These are phyloP conservation scores for Microsporum audouinii DNA, from an alignment of 2,329 filamentous ascomycete species.

Conservation along the genomic window DNA sequence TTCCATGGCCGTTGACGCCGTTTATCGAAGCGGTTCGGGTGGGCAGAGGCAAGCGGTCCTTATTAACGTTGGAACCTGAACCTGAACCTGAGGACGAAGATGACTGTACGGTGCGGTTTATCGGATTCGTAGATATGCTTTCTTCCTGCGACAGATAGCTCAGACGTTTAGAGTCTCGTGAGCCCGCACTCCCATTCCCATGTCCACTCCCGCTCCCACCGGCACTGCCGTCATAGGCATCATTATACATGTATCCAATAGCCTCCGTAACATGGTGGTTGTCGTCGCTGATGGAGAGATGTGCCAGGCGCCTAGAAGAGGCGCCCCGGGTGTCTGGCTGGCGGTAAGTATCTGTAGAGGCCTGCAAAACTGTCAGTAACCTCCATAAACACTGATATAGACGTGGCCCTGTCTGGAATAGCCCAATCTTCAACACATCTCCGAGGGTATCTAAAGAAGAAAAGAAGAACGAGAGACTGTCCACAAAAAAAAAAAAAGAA, in stretches of 20 bases:
- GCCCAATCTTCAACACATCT: background rate
- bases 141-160: slow-evolving; percentile 55
- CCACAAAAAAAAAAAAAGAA: background rate
- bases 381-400: background rate
- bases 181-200: background rate
- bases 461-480: background rate
- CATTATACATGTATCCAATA: slow-evolving; percentile 81
- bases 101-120: slow-evolving; percentile 20
- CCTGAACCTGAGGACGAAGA: slow-evolving; percentile 16
- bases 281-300: slow-evolving; percentile 69
- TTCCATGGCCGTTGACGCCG: slow-evolving; percentile 25
- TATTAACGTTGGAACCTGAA: slow-evolving; percentile 16
- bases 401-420: background rate
- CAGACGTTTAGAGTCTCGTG: slow-evolving; percentile 54
- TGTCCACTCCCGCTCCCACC: background rate
- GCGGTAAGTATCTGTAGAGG: background rate
- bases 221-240: slow-evolving; percentile 40
- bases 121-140: slow-evolving; percentile 31
- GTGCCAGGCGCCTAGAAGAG: slow-evolving; percentile 25
- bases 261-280: slow-evolving; percentile 90
- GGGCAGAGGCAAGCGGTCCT: slow-evolving; percentile 11
- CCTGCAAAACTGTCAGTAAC: background rate
- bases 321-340: background rate
- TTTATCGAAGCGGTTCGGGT: slow-evolving; percentile 19
- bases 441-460: background rate